phyloP scores from a whole-genome alignment of 345 rosid genomes.

The Aethionema arabicum region DNA sequence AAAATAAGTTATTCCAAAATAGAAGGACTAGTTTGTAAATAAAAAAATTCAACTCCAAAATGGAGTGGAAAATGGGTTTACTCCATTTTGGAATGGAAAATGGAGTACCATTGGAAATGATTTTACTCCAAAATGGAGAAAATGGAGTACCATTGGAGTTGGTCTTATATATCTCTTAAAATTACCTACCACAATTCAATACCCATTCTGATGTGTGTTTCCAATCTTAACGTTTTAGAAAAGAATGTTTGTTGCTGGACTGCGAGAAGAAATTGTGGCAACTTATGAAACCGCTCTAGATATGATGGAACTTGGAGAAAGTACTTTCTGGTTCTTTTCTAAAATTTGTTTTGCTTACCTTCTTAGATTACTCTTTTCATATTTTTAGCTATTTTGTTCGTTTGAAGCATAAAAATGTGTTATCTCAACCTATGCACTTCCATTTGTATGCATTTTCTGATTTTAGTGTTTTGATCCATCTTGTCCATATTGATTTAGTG shows the following conservation, averaged over 20 bases:
- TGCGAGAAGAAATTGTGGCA: slow-evolving; percentile 91
- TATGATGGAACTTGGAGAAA: slow-evolving; percentile 88
- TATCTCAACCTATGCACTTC: neutral
- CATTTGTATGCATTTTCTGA: slow-evolving; percentile 1
- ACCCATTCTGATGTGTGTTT: slow-evolving; percentile 19
- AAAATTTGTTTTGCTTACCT: neutral
- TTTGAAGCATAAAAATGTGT: slow-evolving; percentile 1
- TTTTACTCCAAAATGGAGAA: no score
- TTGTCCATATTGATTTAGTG: slow-evolving; percentile 6
- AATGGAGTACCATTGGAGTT: no score
- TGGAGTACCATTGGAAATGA: no score
- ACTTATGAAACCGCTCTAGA: slow-evolving; percentile 86
- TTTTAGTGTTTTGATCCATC: neutral
- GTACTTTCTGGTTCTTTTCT: slow-evolving; percentile 39
- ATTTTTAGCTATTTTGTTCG: slow-evolving; percentile 4
- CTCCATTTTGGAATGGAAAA: no score
- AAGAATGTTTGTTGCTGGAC: slow-evolving; percentile 92
- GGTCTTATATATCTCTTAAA: neutral
- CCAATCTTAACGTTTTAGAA: slow-evolving; percentile 46
- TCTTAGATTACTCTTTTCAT: slow-evolving; percentile 2
- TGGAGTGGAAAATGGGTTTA: no score
- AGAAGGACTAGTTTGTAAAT: no score
- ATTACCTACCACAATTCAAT: neutral
- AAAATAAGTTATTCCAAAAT: no score
- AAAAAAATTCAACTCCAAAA: no score